These are phyloP conservation scores for Inga laurina DNA, from an alignment of 306 rosid species.

Conservation along the genomic window DNA sequence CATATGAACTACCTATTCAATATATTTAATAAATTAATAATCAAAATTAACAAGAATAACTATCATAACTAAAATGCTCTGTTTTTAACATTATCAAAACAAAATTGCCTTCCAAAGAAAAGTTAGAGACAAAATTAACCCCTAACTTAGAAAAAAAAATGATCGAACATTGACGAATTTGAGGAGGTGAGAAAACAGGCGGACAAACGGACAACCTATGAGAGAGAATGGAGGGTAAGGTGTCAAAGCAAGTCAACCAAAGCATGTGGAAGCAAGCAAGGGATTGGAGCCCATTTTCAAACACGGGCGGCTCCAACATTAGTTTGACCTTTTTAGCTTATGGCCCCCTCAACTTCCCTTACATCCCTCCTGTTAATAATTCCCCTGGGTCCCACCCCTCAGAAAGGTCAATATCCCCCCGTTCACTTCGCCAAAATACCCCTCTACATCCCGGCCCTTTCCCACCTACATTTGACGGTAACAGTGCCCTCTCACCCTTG, in stretches of 20 bases:
- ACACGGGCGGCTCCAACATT: slow-evolving; percentile 23
- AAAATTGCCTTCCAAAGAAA: too few relatives aligned
- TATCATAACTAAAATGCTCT: too few relatives aligned
- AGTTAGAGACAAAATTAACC: too few relatives aligned
- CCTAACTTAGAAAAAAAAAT: too few relatives aligned
- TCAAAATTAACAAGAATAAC: too few relatives aligned
- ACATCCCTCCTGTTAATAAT: slow-evolving; percentile 1
- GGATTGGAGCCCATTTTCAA: neutral
- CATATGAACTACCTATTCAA: rapidly evolving
- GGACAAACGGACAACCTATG: too few relatives aligned
- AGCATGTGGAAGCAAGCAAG: slow-evolving; percentile 37
- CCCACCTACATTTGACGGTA: slow-evolving; percentile 49
- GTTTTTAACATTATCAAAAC: too few relatives aligned
- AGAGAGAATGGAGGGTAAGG: neutral
- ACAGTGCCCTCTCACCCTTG: slow-evolving; percentile 7
- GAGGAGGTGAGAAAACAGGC: neutral
- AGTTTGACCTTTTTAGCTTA: slow-evolving; percentile 39
- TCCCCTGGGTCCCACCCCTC: slow-evolving; percentile 13
- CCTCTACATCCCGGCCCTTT: slow-evolving; percentile 39
- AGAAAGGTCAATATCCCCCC: slow-evolving; percentile 38
- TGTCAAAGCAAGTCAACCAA: slow-evolving; percentile 43
- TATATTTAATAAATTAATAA: too few relatives aligned
- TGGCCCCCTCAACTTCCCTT: slow-evolving; percentile 21
- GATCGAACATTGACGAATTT: neutral
- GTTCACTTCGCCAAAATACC: slow-evolving; percentile 15